phyloP scores from a whole-genome alignment of 2,329 filamentous ascomycete species.

The Pseudogymnoascus sp. region DNA sequence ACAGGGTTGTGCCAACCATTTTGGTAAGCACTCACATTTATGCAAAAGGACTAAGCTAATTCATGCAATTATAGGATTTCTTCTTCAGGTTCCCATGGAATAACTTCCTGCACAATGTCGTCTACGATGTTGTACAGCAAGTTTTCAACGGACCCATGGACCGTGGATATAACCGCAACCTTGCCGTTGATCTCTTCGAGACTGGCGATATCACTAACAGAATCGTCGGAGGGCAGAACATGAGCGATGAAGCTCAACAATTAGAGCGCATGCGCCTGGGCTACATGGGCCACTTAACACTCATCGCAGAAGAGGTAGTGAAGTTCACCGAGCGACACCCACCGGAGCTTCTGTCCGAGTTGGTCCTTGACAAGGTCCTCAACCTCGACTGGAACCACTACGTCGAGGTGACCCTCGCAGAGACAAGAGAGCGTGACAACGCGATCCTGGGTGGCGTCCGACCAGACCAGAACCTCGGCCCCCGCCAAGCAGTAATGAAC shows the following conservation, averaged over 20 bases:
- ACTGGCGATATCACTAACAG: constrained; percentile 80
- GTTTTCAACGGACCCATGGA: constrained; percentile 99
- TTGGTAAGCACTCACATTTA: constrained; percentile 51
- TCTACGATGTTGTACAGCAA: constrained; percentile 97
- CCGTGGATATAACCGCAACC: constrained; percentile 78
- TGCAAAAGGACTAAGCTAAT: constrained; percentile 14
- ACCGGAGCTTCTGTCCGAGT: constrained; percentile 74
- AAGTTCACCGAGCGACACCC: constrained; percentile 96
- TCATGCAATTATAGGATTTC: constrained; percentile 56
- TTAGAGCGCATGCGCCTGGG: constrained; percentile 84
- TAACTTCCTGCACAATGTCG: constrained; percentile 97
- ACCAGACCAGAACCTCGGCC: constrained; percentile 79
- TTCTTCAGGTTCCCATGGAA: constrained; percentile 99
- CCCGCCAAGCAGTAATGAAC: constrained; percentile 55
- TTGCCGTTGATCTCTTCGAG: constrained; percentile 90
- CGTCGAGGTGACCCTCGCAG: constrained; percentile 83
- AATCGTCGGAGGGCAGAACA: constrained; percentile 82
- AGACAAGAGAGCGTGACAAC: constrained; percentile 92
- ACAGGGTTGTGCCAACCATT: constrained; percentile 90
- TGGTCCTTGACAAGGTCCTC: constrained; percentile 80
- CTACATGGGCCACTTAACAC: constrained; percentile 95
- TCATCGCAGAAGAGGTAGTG: constrained; percentile 96
- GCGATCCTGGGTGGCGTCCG: constrained; percentile 94
- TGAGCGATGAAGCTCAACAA: constrained; percentile 76
- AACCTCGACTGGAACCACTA: constrained; percentile 89